phyloP scores from a whole-genome alignment of 192 early-diverging fungal species.

The Entomortierella parvispora region DNA sequence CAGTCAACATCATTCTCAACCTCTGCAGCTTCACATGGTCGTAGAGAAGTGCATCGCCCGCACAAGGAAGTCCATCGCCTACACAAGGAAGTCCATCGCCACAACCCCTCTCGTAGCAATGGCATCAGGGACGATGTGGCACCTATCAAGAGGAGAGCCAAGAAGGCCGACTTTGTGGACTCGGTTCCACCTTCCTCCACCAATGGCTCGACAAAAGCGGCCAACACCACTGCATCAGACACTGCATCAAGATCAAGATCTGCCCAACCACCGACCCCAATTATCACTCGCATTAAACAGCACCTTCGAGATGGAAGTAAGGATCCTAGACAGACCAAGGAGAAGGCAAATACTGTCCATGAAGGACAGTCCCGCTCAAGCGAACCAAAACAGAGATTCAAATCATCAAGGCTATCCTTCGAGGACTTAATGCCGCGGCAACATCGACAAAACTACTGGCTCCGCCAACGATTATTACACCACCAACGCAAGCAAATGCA shows the following conservation, averaged over 20 bases:
- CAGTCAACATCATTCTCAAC: too few species aligned
- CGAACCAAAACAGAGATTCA: background rate
- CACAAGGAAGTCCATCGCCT: background rate
- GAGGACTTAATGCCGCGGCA: slow-evolving; percentile 23
- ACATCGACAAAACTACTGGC: slow-evolving; percentile 3
- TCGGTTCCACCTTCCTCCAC: background rate
- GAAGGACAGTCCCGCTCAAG: background rate
- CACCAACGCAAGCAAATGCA: slow-evolving; percentile 14
- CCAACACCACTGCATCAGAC: background rate
- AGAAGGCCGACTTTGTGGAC: slow-evolving; percentile 5
- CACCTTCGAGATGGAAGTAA: too few species aligned
- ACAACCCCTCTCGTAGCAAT: slow-evolving; percentile 6
- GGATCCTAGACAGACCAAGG: background rate
- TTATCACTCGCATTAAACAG: too few species aligned
- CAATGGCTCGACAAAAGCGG: background rate
- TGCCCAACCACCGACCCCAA: too few species aligned
- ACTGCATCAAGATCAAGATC: too few species aligned
- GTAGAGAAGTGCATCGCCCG: background rate
- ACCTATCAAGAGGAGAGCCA: slow-evolving; percentile 9
- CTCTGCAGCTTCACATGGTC: too few species aligned
- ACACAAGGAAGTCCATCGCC: background rate
- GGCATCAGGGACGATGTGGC: background rate
- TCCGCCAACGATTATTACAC: slow-evolving; percentile 10
- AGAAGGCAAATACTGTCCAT: background rate
- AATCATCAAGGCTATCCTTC: slow-evolving; percentile 6